Percentiles rank a stretch among this genome's conserved stretches.
Conservation (phyloP, 164 flowering plant genomes). For the Vitis riparia region DNA sequence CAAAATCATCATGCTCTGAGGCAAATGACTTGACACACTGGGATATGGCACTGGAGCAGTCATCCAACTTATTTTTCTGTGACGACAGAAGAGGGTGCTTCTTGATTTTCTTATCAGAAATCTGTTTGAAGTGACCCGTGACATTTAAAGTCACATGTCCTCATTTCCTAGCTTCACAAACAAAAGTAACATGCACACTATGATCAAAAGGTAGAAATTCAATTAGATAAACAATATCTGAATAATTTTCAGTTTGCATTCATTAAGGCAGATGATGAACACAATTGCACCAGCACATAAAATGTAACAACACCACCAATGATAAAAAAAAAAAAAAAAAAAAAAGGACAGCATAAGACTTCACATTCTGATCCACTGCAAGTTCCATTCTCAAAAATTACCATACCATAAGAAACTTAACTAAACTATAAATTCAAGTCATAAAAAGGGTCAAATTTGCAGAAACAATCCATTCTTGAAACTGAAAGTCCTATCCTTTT, state of each 20-base stretch:
- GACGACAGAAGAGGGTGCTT: constrained; percentile 33
- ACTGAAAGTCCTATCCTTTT: too few species aligned
- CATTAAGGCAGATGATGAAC: background rate
- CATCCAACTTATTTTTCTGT: constrained; percentile 54
- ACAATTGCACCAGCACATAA: too few species aligned
- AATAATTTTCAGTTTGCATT: background rate
- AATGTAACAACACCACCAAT: too few species aligned
- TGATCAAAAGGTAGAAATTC: background rate
- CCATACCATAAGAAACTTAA: too few species aligned
- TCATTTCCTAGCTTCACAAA: constrained; percentile 43
- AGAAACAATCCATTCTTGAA: too few species aligned
- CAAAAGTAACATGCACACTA: constrained; percentile 53
- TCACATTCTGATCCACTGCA: too few species aligned
- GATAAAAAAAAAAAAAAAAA: too few species aligned
- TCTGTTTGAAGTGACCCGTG: constrained; percentile 12
- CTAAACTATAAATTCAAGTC: too few species aligned
- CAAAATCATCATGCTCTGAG: constrained; percentile 33
- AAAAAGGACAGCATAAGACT: too few species aligned
- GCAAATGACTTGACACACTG: constrained; percentile 67
- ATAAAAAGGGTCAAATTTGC: too few species aligned
- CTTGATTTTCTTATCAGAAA: constrained; percentile 9
- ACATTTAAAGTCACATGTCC: constrained; percentile 37
- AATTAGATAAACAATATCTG: too few species aligned
- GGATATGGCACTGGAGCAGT: constrained; percentile 51
- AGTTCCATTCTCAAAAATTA: too few species aligned